Base-by-base conservation (phyloP, 2,329 filamentous ascomycete genomes). In the Corinectria fuckeliana region DNA sequence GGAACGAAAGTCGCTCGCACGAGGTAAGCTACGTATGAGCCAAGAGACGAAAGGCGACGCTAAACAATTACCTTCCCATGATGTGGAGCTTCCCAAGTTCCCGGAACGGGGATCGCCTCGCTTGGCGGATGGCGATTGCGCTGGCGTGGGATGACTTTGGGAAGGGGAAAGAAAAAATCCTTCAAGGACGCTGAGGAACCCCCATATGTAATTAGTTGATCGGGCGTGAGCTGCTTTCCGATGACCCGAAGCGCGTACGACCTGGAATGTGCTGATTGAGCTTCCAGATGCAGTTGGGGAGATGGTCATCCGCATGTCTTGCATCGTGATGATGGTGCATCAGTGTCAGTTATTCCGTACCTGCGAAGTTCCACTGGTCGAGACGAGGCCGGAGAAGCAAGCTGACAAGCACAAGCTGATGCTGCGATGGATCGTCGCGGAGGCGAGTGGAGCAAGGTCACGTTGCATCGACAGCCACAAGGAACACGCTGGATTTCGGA, bases 391-490 rank as follows among this genome's bases (percentile, higher is more conserved):
- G n/a, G n/a, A n/a, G n/a, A n/a, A n/a, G n/a, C n/a, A n/a, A n/a
- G n/a, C n/a, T n/a, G n/a, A n/a, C n/a, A n/a, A n/a, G n/a, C n/a
- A 9, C 36, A 20, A 38, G 36, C 36, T 20, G 20, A 38, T 38
- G n/a, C n/a, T 38, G 18, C 16, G 36, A 26, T 20, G 48, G 34
- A 50, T 34, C 47, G 13, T 36, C 18, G 26, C 4, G 36, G n/a
- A n/a, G n/a, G n/a, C n/a, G 20, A 16, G 47, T 45, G 54, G 54
- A 50, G 47, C 30, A 51, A 51, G 54, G 48, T 57, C 54, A 57
- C 48, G 47, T 57, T 57, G 54, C 54, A 57, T 51, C 38, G 47
- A 45, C 54, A 38, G n/a, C 13, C n/a, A n/a, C n/a, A n/a, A n/a
- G n/a, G 21, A 26, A 39, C 38, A 51, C 39, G 39, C 20, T 51